Evolutionary conservation across 2,329 filamentous ascomycete species (phyloP), one percentile per base, ranked within the genome.

Genomic region (Aciculosporium take): DNA sequence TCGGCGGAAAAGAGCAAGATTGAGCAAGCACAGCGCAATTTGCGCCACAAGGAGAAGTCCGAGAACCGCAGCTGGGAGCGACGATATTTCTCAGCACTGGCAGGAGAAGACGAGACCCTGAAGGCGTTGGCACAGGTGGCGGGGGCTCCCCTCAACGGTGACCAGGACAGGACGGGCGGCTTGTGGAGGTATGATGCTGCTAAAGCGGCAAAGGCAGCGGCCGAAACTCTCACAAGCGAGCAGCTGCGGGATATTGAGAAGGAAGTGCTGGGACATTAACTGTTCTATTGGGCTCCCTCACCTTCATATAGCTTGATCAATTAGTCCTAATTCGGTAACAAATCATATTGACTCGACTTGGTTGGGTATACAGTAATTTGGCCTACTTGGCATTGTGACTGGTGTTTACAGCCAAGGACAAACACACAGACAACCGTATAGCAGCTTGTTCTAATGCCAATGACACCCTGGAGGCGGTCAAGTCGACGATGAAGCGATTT

Each of bases 1-100:
- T 77, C 78, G 2, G 56, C 64, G 12, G 84, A 94, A 58, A 96
- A 96, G 69, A 74, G 74, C 43, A 84, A 85, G 61, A 94, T 96
- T 48, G 91, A 96, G 63, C 84, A 86, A 51, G 78, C 80, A 28
- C 89, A 96, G 68, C 78, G 84, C 74, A 60, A 69, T 77, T 55
- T 67, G 64, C 77, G 88, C 48, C 74, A 75, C 57, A 69, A 76
- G 54, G 88, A 95, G 59, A 76, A 76, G 53, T 70, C 73, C n/a
- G 83, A 87, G 51, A 79, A 79, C 17, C 72, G 72, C 33, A 68
- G 75, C 31, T 98, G 91, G 89, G 74, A 87, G 54, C 73, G 87
- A 35, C 73, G 81, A 41, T 96, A 91, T 66, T 98, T 96, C 64
- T 75, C 68, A 44, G 56, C 54, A 9, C 53, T 72, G 53, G 56